Evolutionary conservation across 1,284 basidiomycete genomes (phyloP).

Genomic region (Cryptococcus sp.): DNA sequence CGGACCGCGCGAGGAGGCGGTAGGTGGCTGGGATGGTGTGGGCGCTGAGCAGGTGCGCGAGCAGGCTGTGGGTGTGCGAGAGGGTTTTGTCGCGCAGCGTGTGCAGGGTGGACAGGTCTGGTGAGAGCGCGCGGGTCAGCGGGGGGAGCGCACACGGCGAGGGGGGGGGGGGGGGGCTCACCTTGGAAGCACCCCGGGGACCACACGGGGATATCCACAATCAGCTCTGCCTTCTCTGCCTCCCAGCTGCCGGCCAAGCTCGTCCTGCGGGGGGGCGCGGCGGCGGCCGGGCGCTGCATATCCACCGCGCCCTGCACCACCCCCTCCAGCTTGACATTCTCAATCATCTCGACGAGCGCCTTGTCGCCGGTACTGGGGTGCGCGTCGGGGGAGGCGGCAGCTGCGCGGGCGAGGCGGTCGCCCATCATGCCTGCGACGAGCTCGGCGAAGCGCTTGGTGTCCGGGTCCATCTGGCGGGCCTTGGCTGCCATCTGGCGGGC

Average conservation of each 20-base stretch:
- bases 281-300: neutral
- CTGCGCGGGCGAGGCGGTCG: neutral
- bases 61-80: conserved; percentile 41
- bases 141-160: neutral
- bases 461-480: conserved; percentile 16
- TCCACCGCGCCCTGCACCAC: neutral
- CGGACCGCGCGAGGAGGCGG: conserved; percentile 41
- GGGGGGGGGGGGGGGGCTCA: conserved; percentile 1
- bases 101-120: conserved; percentile 49
- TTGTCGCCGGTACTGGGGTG: conserved; percentile 7
- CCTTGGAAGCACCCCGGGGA: conserved; percentile 47
- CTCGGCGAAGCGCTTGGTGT: conserved; percentile 24
- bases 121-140: neutral
- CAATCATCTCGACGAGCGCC: conserved; percentile 20
- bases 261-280: conserved; percentile 9
- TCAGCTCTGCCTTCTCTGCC: conserved; percentile 40
- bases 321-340: conserved; percentile 13
- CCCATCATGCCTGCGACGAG: conserved; percentile 18
- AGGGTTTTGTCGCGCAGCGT: conserved; percentile 48
- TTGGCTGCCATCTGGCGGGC: conserved; percentile 3
- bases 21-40: conserved; percentile 41
- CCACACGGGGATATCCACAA: conserved; percentile 50
- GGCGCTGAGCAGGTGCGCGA: conserved; percentile 35
- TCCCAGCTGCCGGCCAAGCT: conserved; percentile 34
- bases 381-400: neutral